A percentile compares a stretch with the other conserved stretches of the same genome.
phyloP scores from a whole-genome alignment of 2,329 filamentous ascomycete genomes.

The Stemphylium beticola region DNA sequence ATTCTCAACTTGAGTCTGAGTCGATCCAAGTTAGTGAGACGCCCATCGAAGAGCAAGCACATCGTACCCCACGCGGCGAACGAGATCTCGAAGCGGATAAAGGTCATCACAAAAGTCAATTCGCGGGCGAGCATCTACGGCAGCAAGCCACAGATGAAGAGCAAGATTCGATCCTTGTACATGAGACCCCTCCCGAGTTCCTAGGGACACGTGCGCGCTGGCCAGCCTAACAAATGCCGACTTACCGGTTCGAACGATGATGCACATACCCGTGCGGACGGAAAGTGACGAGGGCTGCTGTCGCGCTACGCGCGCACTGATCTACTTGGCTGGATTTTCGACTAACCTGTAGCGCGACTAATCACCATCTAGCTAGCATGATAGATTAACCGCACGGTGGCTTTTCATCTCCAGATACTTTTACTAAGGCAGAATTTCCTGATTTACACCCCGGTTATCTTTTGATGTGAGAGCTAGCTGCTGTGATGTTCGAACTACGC shows the following conservation, averaged over 20 bases:
- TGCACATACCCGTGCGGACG: neutral
- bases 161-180: slow-evolving; percentile 9
- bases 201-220: neutral
- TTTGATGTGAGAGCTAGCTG: no score
- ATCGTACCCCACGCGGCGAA: neutral
- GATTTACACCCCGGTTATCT: no score
- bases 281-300: neutral
- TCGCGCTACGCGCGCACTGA: neutral
- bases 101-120: neutral
- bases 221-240: neutral
- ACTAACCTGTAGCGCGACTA: neutral
- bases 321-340: neutral
- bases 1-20: neutral
- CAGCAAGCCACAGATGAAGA: neutral
- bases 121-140: neutral
- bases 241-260: neutral
- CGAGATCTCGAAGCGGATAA: neutral
- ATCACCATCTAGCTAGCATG: neutral
- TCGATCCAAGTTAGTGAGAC: slow-evolving; percentile 5
- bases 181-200: slow-evolving; percentile 15
- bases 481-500: no score
- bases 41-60: neutral
- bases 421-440: no score
- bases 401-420: no score
- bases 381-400: neutral